Evolutionary conservation across 805 yeast genomes (phyloP).

Genomic region (Lachancea mirantina): DNA sequence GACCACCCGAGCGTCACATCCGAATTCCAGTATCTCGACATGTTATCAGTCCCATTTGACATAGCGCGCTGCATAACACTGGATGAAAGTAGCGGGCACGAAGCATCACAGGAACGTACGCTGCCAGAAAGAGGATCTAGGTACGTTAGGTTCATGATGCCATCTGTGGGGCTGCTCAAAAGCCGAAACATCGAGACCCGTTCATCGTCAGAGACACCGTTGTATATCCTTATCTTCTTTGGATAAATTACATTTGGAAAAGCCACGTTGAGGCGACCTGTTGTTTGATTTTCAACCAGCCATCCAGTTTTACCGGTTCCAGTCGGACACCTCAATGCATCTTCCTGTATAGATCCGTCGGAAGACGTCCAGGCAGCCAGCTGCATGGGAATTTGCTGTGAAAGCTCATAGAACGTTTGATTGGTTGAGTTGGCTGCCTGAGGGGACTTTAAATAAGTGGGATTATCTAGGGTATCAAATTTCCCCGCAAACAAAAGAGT

Average conservation of each 20-base stretch:
- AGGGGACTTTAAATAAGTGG: slow-evolving; percentile 31
- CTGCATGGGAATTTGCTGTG: slow-evolving; percentile 54
- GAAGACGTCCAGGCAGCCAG: slow-evolving; percentile 44
- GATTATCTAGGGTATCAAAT: slow-evolving; percentile 56
- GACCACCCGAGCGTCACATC: slow-evolving; percentile 33
- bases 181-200: slow-evolving; percentile 60
- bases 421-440: slow-evolving; percentile 17
- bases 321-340: slow-evolving; percentile 52
- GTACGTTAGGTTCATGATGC: slow-evolving; percentile 89
- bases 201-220: slow-evolving; percentile 41
- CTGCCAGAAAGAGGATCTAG: slow-evolving; percentile 63
- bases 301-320: slow-evolving; percentile 38
- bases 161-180: slow-evolving; percentile 67
- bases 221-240: slow-evolving; percentile 64
- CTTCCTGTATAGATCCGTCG: slow-evolving; percentile 33
- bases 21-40: slow-evolving; percentile 26
- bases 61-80: slow-evolving; percentile 29
- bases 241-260: slow-evolving; percentile 56
- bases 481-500: slow-evolving; percentile 75
- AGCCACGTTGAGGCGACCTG: slow-evolving; percentile 61
- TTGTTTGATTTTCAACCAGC: slow-evolving; percentile 39
- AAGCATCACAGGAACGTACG: slow-evolving; percentile 70
- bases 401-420: slow-evolving; percentile 38
- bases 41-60: slow-evolving; percentile 23
- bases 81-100: slow-evolving; percentile 63